These are phyloP conservation scores for Scalesia atractyloides DNA, from an alignment of 129 eudicot species.

Conservation along the genomic window DNA sequence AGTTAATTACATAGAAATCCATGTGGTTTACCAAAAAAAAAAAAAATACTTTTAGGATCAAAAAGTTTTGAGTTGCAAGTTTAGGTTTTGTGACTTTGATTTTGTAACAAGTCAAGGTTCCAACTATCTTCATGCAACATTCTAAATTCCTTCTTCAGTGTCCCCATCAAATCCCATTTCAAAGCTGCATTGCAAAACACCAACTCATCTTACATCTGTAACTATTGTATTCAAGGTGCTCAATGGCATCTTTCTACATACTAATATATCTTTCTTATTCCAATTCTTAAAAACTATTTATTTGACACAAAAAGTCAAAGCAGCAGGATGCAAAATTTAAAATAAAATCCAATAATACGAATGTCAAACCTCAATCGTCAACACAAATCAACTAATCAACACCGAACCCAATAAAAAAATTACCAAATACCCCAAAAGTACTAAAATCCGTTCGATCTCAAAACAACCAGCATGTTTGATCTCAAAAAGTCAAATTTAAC, in stretches of 20 bases:
- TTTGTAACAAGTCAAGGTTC: too few relatives aligned
- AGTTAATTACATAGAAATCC: too few relatives aligned
- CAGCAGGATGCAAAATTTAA: neutral
- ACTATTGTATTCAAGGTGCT: neutral
- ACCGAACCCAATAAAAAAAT: neutral
- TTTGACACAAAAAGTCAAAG: neutral
- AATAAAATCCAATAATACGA: neutral
- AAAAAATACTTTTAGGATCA: too few relatives aligned
- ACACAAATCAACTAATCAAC: neutral
- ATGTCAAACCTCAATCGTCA: neutral
- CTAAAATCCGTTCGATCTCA: neutral
- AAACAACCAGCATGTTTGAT: slow-evolving; percentile 1
- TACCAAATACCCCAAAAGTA: neutral
- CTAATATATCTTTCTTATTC: neutral
- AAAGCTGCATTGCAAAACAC: slow-evolving; percentile 55
- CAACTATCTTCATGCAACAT: slow-evolving; percentile 92
- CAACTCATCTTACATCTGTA: neutral
- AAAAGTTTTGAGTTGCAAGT: too few relatives aligned
- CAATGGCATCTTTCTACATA: neutral
- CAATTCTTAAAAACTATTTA: neutral
- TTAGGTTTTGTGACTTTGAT: too few relatives aligned
- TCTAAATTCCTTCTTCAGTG: slow-evolving; percentile 82
- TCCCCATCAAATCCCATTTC: slow-evolving; percentile 75
- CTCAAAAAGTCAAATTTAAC: neutral
- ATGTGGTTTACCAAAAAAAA: too few relatives aligned